A percentile compares a stretch with the other conserved stretches of the same genome.
These are phyloP conservation scores for Helicocarpus griseus DNA, from an alignment of 2,329 filamentous ascomycete species.

Conservation along the genomic window DNA sequence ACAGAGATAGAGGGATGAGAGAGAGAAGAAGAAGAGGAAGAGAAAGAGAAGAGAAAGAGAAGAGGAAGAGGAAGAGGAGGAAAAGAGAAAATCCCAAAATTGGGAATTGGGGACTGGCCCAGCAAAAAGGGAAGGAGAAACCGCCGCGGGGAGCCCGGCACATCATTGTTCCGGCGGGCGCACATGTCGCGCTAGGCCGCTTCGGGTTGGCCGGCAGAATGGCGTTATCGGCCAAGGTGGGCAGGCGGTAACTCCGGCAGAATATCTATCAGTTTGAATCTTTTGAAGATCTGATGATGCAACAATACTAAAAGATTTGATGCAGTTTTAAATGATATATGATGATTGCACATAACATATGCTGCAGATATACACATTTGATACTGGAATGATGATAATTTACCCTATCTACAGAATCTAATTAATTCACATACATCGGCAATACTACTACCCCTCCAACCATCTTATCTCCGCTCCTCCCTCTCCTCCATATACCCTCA, in stretches of 20 bases:
- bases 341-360: background rate
- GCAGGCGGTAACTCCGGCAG: constrained; percentile 5
- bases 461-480: background rate
- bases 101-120: background rate
- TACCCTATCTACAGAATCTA: background rate
- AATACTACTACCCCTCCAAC: background rate
- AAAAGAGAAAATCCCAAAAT: constrained; percentile 4
- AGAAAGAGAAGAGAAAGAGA: constrained; percentile 9
- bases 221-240: constrained; percentile 2
- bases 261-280: background rate
- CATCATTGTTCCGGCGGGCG: background rate
- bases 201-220: constrained; percentile 1
- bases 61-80: constrained; percentile 6
- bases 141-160: constrained; percentile 10
- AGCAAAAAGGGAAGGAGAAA: too few relatives aligned
- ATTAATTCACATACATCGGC: background rate
- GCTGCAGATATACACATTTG: background rate
- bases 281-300: background rate
- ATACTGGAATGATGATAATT: background rate
- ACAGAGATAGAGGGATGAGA: constrained; percentile 17
- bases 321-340: background rate
- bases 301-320: background rate
- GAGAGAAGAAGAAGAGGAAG: background rate
- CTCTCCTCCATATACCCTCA: background rate
- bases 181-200: background rate